A percentile compares a stretch with the other conserved stretches of the same genome.
These are phyloP conservation scores for Blastomyces emzantsi DNA, from an alignment of 2,329 filamentous ascomycete species.

Conservation along the genomic window DNA sequence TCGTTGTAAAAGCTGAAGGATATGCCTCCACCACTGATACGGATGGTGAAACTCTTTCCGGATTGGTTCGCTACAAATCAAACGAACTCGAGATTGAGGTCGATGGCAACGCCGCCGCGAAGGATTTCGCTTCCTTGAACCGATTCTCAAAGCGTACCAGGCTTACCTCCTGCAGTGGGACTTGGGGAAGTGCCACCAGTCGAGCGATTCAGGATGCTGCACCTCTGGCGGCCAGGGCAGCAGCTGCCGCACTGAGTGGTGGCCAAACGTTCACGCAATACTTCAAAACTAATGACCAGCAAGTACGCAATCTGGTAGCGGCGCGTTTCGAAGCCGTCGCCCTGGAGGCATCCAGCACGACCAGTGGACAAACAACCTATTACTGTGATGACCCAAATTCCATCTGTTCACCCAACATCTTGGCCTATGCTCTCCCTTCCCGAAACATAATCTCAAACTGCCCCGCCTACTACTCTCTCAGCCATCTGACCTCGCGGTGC, in stretches of 20 bases:
- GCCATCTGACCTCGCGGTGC: slow-evolving; percentile 44
- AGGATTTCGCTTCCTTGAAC: slow-evolving; percentile 41
- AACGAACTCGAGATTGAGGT: slow-evolving; percentile 51
- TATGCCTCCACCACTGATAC: slow-evolving; percentile 48
- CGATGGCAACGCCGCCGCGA: slow-evolving; percentile 47
- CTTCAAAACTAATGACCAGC: slow-evolving; percentile 51
- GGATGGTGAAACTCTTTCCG: slow-evolving; percentile 46
- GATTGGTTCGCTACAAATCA: slow-evolving; percentile 48
- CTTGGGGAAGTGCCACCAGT: slow-evolving; percentile 37
- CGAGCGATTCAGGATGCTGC: slow-evolving; percentile 49
- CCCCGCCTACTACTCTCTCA: slow-evolving; percentile 47
- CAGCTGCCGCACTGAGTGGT: slow-evolving; percentile 44
- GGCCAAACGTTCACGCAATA: slow-evolving; percentile 49
- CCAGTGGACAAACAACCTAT: slow-evolving; percentile 42
- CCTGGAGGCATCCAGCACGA: slow-evolving; percentile 46
- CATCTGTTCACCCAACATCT: slow-evolving; percentile 44
- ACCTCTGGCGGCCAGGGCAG: slow-evolving; percentile 46
- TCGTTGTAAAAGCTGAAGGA: slow-evolving; percentile 49
- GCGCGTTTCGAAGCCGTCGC: slow-evolving; percentile 46
- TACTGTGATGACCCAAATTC: slow-evolving; percentile 52
- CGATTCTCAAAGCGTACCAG: slow-evolving; percentile 39
- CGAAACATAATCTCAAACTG: slow-evolving; percentile 53
- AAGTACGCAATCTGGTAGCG: slow-evolving; percentile 43
- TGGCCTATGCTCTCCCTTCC: slow-evolving; percentile 54
- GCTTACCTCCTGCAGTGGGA: slow-evolving; percentile 47